Evolutionary conservation across 2,329 filamentous ascomycete genomes (phyloP).

Genomic region (Sporothrix schenckii): DNA sequence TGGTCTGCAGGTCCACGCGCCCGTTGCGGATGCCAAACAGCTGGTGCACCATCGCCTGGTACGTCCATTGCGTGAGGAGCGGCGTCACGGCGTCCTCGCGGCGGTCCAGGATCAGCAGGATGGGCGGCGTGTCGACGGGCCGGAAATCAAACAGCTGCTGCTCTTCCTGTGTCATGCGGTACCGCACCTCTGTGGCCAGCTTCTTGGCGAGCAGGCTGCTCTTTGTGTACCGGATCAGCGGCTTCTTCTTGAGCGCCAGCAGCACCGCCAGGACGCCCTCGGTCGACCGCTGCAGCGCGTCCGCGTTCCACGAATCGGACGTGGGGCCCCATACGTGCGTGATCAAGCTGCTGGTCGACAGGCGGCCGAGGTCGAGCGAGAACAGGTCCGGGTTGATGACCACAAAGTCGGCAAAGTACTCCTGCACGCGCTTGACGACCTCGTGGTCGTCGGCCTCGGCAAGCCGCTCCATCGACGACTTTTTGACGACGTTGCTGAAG

Average conservation of each 20-base stretch:
- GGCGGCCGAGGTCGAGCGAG: slow-evolving; percentile 65
- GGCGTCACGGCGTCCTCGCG: slow-evolving; percentile 95
- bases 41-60: slow-evolving; percentile 99
- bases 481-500: slow-evolving; percentile 97
- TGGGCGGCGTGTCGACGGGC: slow-evolving; percentile 90
- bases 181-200: slow-evolving; percentile 86
- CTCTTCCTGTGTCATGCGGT: slow-evolving; percentile 92
- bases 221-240: slow-evolving; percentile 88
- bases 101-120: slow-evolving; percentile 85
- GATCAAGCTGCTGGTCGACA: slow-evolving; percentile 40
- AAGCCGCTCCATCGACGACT: slow-evolving; percentile 88
- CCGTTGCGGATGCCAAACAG: slow-evolving; percentile 91
- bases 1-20: slow-evolving; percentile 83
- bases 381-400: slow-evolving; percentile 95
- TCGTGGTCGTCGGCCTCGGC: slow-evolving; percentile 98
- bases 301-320: slow-evolving; percentile 87
- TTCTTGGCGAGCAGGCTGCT: slow-evolving; percentile 91
- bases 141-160: slow-evolving; percentile 96
- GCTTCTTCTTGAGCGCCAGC: slow-evolving; percentile 92
- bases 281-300: slow-evolving; percentile 80
- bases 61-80: slow-evolving; percentile 95
- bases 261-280: slow-evolving; percentile 85
- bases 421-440: slow-evolving; percentile 89
- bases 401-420: slow-evolving; percentile 94
- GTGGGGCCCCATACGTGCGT: slow-evolving; percentile 76